phyloP scores from a whole-genome alignment of 371 early-diverging fungal species.

The Ordospora colligata region DNA sequence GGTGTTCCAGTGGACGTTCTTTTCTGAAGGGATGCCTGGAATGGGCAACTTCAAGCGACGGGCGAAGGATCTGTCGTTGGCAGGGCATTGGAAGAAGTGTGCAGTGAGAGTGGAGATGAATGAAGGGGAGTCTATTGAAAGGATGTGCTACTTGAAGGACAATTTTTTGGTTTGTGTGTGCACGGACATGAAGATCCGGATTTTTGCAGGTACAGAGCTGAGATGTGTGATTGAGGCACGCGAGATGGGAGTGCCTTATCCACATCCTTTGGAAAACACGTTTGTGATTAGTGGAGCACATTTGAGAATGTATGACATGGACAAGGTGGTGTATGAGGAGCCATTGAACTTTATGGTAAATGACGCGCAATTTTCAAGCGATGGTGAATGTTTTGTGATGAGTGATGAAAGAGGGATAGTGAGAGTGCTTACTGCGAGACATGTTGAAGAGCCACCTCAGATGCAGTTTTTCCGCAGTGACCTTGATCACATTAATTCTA shows the following conservation, averaged over 20 bases:
- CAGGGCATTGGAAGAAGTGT: slow-evolving; percentile 44
- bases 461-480: slow-evolving; percentile 51
- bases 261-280: slow-evolving; percentile 43
- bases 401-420: slow-evolving; percentile 39
- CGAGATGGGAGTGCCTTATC: slow-evolving; percentile 22
- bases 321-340: slow-evolving; percentile 9
- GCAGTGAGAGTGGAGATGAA: slow-evolving; percentile 12
- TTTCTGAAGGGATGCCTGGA: slow-evolving; percentile 5
- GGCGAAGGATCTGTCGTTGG: neutral
- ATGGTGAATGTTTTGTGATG: slow-evolving; percentile 50
- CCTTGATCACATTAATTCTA: slow-evolving; percentile 28
- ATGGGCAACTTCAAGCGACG: slow-evolving; percentile 37
- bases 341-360: slow-evolving; percentile 22
- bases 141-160: slow-evolving; percentile 40
- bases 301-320: slow-evolving; percentile 30
- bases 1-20: slow-evolving; percentile 38
- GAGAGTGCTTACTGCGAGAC: neutral
- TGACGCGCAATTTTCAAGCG: slow-evolving; percentile 48
- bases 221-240: neutral
- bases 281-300: slow-evolving; percentile 29
- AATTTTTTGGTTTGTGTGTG: slow-evolving; percentile 40
- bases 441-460: neutral
- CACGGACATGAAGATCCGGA: slow-evolving; percentile 47
- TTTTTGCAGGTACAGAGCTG: slow-evolving; percentile 32
- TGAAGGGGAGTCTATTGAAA: slow-evolving; percentile 26